phyloP scores from a whole-genome alignment of 2,329 filamentous ascomycete species.

The Penicillium verrucosum region DNA sequence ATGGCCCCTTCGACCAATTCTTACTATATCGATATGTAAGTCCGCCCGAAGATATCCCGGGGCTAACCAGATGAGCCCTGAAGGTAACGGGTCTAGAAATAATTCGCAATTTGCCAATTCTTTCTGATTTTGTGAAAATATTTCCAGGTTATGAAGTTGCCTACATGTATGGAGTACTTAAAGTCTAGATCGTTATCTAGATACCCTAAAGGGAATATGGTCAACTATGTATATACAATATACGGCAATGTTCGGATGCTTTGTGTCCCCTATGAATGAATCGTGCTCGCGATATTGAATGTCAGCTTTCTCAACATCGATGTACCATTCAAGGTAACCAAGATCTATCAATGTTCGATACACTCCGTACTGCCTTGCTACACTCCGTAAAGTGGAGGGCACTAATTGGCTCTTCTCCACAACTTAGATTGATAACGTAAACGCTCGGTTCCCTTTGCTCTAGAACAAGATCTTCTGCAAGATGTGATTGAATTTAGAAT shows the following conservation, averaged over 20 bases:
- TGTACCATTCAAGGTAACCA: not conserved
- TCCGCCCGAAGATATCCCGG: slow-evolving; percentile 3
- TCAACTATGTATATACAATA: not conserved
- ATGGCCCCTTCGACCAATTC: too few species aligned
- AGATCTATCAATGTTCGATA: not conserved
- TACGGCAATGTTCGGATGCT: not conserved
- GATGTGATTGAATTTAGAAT: not conserved
- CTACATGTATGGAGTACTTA: too few species aligned
- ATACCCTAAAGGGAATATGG: not conserved
- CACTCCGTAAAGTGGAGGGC: not conserved
- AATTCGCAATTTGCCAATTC: not conserved
- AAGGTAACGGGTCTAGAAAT: not conserved
- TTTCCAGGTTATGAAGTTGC: not conserved
- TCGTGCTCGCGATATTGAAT: not conserved
- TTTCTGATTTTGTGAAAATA: not conserved
- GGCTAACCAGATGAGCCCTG: not conserved
- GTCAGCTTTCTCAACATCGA: too few species aligned
- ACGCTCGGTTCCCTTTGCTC: not conserved
- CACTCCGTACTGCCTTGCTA: not conserved
- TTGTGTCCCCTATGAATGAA: not conserved
- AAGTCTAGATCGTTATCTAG: not conserved
- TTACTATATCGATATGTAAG: too few species aligned
- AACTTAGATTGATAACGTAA: not conserved
- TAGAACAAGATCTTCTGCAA: not conserved
- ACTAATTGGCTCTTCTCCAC: not conserved